Percentiles rank a stretch among this genome's conserved stretches.
phyloP scores from a whole-genome alignment of 1,284 basidiomycete species.

The Puccinia triticina region DNA sequence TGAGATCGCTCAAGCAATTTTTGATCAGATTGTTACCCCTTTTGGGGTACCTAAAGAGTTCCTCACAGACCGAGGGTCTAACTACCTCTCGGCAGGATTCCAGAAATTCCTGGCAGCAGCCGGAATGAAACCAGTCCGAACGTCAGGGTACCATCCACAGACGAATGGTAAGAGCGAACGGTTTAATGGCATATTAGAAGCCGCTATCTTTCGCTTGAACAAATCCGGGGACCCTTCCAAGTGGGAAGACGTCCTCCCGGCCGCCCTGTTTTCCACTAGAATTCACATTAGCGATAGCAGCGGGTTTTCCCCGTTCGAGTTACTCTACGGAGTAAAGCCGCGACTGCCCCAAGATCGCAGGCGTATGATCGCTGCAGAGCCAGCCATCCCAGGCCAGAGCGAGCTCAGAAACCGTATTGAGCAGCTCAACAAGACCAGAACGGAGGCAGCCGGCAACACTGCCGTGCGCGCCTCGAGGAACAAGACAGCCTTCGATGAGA shows the following conservation, averaged over 20 bases:
- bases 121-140: background rate
- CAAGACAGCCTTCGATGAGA: background rate
- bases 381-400: background rate
- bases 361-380: background rate
- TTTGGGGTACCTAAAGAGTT: slow-evolving; percentile 1
- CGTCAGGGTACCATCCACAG: slow-evolving; percentile 49
- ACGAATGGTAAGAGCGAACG: slow-evolving; percentile 51
- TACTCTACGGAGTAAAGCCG: too few relatives aligned
- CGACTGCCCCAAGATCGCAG: background rate
- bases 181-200: slow-evolving; percentile 43
- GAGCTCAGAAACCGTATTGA: background rate
- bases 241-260: too few relatives aligned
- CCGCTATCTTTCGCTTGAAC: background rate
- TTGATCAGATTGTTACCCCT: background rate
- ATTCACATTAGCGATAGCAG: too few relatives aligned
- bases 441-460: background rate
- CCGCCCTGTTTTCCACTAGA: too few relatives aligned
- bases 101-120: too few relatives aligned
- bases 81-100: background rate
- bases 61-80: background rate
- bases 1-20: background rate
- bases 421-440: background rate
- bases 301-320: too few relatives aligned
- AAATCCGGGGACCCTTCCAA: background rate
- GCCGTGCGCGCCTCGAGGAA: background rate